Percentiles rank a stretch among this genome's conserved stretches.
Evolutionary conservation across 305 asterid species (phyloP).

Genomic region (Fraxinus albicans): DNA sequence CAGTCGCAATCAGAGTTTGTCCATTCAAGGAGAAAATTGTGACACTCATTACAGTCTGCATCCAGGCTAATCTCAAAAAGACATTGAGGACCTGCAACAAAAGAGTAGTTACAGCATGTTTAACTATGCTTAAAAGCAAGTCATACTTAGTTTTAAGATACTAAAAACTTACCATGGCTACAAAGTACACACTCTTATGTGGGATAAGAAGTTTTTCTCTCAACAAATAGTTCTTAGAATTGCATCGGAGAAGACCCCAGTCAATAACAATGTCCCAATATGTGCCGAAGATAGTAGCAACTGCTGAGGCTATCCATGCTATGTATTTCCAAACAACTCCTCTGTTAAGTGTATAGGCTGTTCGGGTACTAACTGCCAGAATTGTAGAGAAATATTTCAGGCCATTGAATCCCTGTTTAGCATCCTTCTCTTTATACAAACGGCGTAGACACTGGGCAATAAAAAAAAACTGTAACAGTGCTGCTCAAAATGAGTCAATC

Average conservation of each 20-base stretch:
- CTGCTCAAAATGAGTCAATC: neutral
- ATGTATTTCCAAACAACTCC: conserved; percentile 31
- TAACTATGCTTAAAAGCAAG: neutral
- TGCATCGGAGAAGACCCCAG: conserved; percentile 56
- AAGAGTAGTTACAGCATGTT: neutral
- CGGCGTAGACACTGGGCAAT: conserved; percentile 42
- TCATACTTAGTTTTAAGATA: neutral
- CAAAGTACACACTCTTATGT: conserved; percentile 39
- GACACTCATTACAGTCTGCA: conserved; percentile 49
- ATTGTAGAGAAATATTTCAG: conserved; percentile 41
- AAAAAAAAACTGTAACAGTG: conserved; percentile 10
- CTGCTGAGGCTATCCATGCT: conserved; percentile 36
- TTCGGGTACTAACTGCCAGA: conserved; percentile 45
- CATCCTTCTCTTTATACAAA: conserved; percentile 42
- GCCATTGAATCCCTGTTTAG: conserved; percentile 45
- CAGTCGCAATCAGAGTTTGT: conserved; percentile 39
- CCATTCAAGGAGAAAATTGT: conserved; percentile 34
- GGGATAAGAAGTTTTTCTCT: conserved; percentile 59
- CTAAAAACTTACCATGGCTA: conserved; percentile 43
- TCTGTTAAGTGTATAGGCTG: conserved; percentile 36
- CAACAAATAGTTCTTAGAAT: conserved; percentile 46
- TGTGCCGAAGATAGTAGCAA: conserved; percentile 39
- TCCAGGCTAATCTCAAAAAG: conserved; percentile 55
- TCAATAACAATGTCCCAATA: conserved; percentile 56
- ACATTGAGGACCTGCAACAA: conserved; percentile 40